Conservation (phyloP, 495 filamentous ascomycete genomes). For the Penicillium chermesinum region DNA sequence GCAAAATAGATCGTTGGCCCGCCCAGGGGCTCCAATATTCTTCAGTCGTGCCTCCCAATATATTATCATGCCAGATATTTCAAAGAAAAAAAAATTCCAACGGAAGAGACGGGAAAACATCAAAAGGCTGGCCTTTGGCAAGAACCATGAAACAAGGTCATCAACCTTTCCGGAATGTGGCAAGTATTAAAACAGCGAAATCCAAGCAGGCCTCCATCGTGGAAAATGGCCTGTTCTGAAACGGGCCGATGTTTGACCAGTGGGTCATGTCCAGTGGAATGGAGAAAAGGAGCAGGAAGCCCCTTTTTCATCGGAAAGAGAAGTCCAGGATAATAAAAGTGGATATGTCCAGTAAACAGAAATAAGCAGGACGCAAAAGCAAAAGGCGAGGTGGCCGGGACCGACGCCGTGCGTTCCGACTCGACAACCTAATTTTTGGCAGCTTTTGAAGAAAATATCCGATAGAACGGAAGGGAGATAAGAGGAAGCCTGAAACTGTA, state of each 20-base stretch:
- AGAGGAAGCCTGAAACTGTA: not conserved
- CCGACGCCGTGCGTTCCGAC: not conserved
- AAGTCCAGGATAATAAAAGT: not conserved
- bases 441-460: not conserved
- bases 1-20: conserved; percentile 8
- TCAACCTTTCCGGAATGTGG: conserved; percentile 13
- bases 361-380: conserved; percentile 2
- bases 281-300: not conserved
- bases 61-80: conserved; percentile 9
- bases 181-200: conserved; percentile 27
- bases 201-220: conserved; percentile 1
- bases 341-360: conserved; percentile 20
- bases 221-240: not conserved
- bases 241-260: not conserved
- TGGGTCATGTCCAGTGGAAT: conserved; percentile 8
- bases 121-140: conserved; percentile 7
- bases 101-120: not conserved
- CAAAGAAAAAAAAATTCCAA: conserved; percentile 2
- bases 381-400: conserved; percentile 13
- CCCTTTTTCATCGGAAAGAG: not conserved
- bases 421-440: not conserved
- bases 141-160: too few species aligned
- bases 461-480: not conserved
- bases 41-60: conserved; percentile 18
- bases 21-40: conserved; percentile 9